Conservation (phyloP, 495 filamentous ascomycete genomes). For the Penicillium flavigenum region DNA sequence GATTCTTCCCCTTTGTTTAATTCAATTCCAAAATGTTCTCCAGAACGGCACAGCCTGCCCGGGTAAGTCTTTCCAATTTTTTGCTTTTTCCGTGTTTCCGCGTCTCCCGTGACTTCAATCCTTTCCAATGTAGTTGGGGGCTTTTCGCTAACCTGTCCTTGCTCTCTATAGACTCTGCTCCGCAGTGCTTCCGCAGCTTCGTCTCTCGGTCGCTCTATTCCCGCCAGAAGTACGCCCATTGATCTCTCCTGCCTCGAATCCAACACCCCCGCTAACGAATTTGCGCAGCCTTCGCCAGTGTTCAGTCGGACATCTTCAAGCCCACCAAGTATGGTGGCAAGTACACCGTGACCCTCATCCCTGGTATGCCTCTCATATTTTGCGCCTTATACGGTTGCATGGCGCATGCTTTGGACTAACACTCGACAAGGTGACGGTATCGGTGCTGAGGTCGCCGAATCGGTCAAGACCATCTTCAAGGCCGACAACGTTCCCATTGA, state of each 20-base stretch:
- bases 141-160: slow-evolving; percentile 16
- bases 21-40: slow-evolving; percentile 28
- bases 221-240: slow-evolving; percentile 44
- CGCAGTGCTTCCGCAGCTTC: slow-evolving; percentile 40
- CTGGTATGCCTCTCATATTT: slow-evolving; percentile 53
- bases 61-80: slow-evolving; percentile 20
- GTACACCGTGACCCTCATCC: slow-evolving; percentile 98
- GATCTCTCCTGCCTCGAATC: neutral
- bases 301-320: slow-evolving; percentile 91
- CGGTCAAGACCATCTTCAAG: slow-evolving; percentile 98
- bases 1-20: slow-evolving; percentile 6
- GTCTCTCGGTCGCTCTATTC: slow-evolving; percentile 37
- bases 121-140: slow-evolving; percentile 2
- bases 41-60: slow-evolving; percentile 31
- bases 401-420: slow-evolving; percentile 6
- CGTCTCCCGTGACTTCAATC: neutral
- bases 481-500: slow-evolving; percentile 97
- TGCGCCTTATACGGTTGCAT: slow-evolving; percentile 8
- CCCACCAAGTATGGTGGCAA: slow-evolving; percentile 99
- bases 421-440: slow-evolving; percentile 77
- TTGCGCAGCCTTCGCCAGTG: slow-evolving; percentile 61
- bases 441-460: slow-evolving; percentile 95
- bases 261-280: slow-evolving; percentile 19
- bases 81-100: slow-evolving; percentile 10
- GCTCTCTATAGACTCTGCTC: slow-evolving; percentile 37